Base-by-base conservation (phyloP, 176 grass and related monocot species). In the Otatea glauca region DNA sequence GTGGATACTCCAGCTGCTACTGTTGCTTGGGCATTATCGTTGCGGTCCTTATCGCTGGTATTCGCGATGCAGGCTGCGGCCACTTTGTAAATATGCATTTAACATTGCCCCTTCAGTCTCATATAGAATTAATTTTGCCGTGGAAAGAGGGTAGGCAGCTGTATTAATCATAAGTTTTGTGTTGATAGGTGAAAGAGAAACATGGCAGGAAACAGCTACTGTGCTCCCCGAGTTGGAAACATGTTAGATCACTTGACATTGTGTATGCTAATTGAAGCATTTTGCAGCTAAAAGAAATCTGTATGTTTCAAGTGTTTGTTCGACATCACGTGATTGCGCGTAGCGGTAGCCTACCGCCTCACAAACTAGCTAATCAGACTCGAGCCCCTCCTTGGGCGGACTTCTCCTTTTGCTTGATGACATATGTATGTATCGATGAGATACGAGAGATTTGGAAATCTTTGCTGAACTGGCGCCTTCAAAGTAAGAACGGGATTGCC, bases 111-210 rank as follows among this genome's bases (percentile, higher is more conserved):
- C 82, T 37, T 64, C 75, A 75, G 25, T 7, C 61, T 5, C 68
- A 84, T 79, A 90, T 80, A 87, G 61, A 74, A 87, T 75, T 90
- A 70, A 75, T 84, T 59, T 56, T 74, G 74, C 74, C 24, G 20
- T 87, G 89, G 87, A 87, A 80, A 91, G 68, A 70, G 70, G 25
- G 62, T 90, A 87, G 85, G 43, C 54, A 37, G 35, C 25, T 53
- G 32, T 84, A 74, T 64, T 77, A 43, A 49, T 38, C 49, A 71
- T 71, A 65, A 70, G 75, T 86, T 86, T 86, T 49, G 64, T 64
- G 23, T 86, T 81, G 43, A 58, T 83, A 78, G 70, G 67, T 78
- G 48, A 86, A 62, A 67, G 11, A 48, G 50, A 80, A 63, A 63
- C 80, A 80, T 51, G 44, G 68, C 81, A 70, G 80, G 50, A 44